Evolutionary conservation across 2,329 filamentous ascomycete species (phyloP), one percentile per base, ranked within the genome.

Genomic region (Balansia obtecta): DNA sequence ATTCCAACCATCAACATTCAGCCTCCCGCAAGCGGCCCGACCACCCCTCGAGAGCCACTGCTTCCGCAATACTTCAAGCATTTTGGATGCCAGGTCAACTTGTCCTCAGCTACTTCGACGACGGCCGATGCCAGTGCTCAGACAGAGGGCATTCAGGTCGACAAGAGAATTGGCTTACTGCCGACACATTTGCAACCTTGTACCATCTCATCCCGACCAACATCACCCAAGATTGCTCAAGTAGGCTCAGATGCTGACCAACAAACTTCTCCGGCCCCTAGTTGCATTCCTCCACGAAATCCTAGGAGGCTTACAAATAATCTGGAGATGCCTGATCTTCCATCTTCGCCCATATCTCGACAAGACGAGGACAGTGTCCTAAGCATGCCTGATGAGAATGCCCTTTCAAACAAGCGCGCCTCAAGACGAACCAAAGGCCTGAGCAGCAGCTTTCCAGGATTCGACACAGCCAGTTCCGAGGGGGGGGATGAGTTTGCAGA

Each of bases 1-100:
- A 85, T 96, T 54, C 91, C 91, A 0, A 86, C 83, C 59, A 98
- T 98, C 62, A 86, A 88, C 50, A 88, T 98, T 48, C 86, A 95
- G 58, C 93, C 93, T 33, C 91, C 93, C 0, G 81, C 77, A 3
- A 95, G 88, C 50, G 80, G 86, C 45, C 89, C 91, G n/a, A 74
- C 83, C 4, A 89, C 88, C 2, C 88, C 88, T 2, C 79, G 77
- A 45, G 80, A 84, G 56, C 82, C 84, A 48, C 75, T 82, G 6
- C 78, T 95, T 50, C 82, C 95, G 32, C 89, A 89, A 49, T 82
- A 90, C 51, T 81, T 81, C 54, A 96, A 89, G 64, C 88, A 88
- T 65, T 82, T 85, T 55, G 83, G 82, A 16, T 91, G 85, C 59
- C 93, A 98, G 66, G 88, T 89, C n/a, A 68, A 62, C 45, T 50